Base-by-base conservation (phyloP, 2,329 filamentous ascomycete genomes). In the Colletotrichum aenigma region DNA sequence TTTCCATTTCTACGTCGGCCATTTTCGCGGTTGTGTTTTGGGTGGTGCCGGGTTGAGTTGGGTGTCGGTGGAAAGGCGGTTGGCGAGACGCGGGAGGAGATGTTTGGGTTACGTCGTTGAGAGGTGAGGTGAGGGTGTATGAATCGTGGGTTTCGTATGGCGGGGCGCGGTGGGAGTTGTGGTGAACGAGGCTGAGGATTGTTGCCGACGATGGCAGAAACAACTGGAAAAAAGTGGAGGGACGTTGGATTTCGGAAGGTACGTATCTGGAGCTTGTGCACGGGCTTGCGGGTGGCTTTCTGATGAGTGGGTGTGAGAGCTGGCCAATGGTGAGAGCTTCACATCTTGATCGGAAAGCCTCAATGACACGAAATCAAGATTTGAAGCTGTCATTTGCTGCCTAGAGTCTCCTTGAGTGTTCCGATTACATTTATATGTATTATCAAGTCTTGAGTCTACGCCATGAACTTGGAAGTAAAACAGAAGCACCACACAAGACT, bases 1-100 rank as follows among this genome's bases (percentile, higher is more conserved):
- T 79, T 38, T 93, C 91, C 91, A 93, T 93, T 76, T 92, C 88
- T 65, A 86, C 84, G 82, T 91, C 89, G 30, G 89, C 86, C 89
- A 91, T 91, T 70, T 67, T 81, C 43, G 36, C 28, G 55, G 13
- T 71, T 16, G 36, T 62, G 58, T 9, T 24, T 34, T 2, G 6
- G 13, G 28, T 30, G 12, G 1, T 66, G 32, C 32, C 32, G 32
- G 32, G 6, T 34, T 34, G 32, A 34, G 6, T 34, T 34, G 24
- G 38, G 12, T 16, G 48, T 64, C 4, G 13, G 10, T 26, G 34
- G 12, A 8, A 24, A 15, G 2, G 16, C n/a, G n/a, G 26, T 6
- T 16, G 15, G n/a, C 13, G 8, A n/a, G 26, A 12, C 26, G 12
- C 18, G 38, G 61, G 30, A 18, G 15, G 10, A 55, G 58, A 6